These are phyloP conservation scores for Picea glauca DNA, from an alignment of 75 land plant species.

Conservation along the genomic window DNA sequence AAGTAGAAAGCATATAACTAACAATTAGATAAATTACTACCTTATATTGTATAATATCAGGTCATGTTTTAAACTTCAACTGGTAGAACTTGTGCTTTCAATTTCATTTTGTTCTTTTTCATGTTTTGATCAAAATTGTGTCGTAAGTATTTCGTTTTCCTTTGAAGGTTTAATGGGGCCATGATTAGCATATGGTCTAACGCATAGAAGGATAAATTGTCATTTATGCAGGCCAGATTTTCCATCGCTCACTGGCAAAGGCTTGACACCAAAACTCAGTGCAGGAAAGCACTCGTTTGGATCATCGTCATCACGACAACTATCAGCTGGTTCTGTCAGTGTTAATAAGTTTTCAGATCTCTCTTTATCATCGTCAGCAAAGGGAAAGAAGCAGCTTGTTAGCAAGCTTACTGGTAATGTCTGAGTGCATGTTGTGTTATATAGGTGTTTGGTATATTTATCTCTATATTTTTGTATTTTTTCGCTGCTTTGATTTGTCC, in stretches of 20 bases:
- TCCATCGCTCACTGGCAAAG: slow-evolving; percentile 37
- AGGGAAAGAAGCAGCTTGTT: slow-evolving; percentile 40
- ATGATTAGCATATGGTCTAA: background rate
- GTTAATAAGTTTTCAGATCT: slow-evolving; percentile 20
- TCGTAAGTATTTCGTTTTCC: background rate
- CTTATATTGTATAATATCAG: too few species aligned
- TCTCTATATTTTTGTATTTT: background rate
- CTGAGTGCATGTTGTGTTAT: background rate
- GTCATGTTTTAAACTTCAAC: background rate
- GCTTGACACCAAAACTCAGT: slow-evolving; percentile 26
- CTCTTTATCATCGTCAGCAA: slow-evolving; percentile 41
- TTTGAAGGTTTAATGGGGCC: background rate
- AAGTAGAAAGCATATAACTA: too few species aligned
- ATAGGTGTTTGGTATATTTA: background rate
- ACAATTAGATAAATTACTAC: too few species aligned
- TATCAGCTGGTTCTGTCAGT: slow-evolving; percentile 7
- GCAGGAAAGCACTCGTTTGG: slow-evolving; percentile 26
- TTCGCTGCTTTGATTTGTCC: background rate
- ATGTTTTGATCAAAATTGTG: background rate
- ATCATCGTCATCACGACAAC: slow-evolving; percentile 26
- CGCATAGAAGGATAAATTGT: background rate
- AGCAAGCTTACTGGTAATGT: slow-evolving; percentile 26
- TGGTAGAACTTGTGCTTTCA: background rate
- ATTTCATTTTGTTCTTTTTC: background rate
- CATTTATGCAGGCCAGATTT: slow-evolving; percentile 37